Evolutionary conservation across 2,329 filamentous ascomycete species (phyloP).

Genomic region (Aurifilum marmelostoma): DNA sequence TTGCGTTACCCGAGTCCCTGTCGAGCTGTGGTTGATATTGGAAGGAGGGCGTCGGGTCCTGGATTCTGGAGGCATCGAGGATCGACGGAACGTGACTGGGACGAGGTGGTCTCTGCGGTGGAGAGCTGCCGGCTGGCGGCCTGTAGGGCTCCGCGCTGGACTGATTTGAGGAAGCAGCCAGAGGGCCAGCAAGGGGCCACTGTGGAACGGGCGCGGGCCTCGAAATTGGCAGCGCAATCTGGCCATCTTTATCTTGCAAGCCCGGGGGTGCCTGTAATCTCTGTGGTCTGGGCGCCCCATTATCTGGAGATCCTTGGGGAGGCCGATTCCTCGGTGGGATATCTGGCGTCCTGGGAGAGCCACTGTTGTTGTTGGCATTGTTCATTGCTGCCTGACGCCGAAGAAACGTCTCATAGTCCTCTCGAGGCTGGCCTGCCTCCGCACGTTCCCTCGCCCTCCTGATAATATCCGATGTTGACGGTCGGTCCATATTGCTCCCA

Average conservation of each 20-base stretch:
- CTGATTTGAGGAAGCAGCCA: constrained; percentile 39
- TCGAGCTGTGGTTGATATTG: constrained; percentile 46
- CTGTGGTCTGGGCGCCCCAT: constrained; percentile 34
- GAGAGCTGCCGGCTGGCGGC: constrained; percentile 53
- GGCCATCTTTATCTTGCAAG: constrained; percentile 43
- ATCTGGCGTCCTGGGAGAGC: constrained; percentile 31
- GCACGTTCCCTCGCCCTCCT: constrained; percentile 58
- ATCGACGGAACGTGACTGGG: constrained; percentile 64
- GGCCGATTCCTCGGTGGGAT: constrained; percentile 37
- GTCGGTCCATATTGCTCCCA: constrained; percentile 57
- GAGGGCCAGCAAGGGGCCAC: constrained; percentile 54
- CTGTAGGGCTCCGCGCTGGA: constrained; percentile 49
- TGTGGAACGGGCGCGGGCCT: constrained; percentile 57
- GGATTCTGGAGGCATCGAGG: constrained; percentile 57
- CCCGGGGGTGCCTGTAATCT: constrained; percentile 41
- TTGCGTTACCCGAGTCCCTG: constrained; percentile 40
- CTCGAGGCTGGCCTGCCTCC: constrained; percentile 45
- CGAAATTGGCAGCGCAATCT: constrained; percentile 53
- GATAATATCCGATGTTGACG: constrained; percentile 52
- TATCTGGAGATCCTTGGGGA: constrained; percentile 31
- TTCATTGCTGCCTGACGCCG: constrained; percentile 30
- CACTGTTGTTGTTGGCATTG: constrained; percentile 36
- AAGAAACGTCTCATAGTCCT: constrained; percentile 36
- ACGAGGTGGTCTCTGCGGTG: constrained; percentile 62
- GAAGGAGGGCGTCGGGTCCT: constrained; percentile 60